A percentile compares a stretch with the other conserved stretches of the same genome.
These are phyloP conservation scores for Globisporangium heterothallicum DNA, from an alignment of 352 stramenopile species.

Conservation along the genomic window DNA sequence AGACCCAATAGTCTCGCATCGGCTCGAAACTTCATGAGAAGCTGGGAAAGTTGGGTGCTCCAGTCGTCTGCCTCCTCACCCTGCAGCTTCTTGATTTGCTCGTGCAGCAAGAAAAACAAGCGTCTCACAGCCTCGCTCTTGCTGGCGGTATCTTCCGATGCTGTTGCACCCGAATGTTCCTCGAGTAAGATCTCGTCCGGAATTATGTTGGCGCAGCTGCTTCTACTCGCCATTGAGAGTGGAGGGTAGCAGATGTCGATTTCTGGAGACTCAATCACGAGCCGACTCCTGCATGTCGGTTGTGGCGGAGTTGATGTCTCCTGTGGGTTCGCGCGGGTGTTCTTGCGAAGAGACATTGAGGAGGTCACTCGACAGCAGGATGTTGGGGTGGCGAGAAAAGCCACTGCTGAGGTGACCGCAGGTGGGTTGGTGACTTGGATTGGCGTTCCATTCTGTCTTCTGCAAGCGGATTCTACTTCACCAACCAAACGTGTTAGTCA, in stretches of 20 bases:
- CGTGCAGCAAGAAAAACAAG: constrained; percentile 9
- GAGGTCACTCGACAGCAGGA: background rate
- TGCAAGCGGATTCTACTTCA: background rate
- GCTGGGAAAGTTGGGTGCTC: constrained; percentile 1
- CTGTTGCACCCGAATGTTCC: background rate
- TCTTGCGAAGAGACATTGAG: background rate
- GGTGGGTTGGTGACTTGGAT: background rate
- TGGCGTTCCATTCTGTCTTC: background rate
- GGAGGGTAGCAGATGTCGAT: background rate
- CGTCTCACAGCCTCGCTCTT: background rate
- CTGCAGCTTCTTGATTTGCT: constrained; percentile 8
- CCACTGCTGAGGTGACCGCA: background rate
- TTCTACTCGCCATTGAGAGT: background rate
- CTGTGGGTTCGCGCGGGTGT: background rate
- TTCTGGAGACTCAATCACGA: background rate
- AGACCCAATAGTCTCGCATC: constrained; percentile 22
- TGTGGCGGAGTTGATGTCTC: background rate
- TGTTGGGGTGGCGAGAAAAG: background rate
- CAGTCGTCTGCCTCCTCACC: constrained; percentile 3
- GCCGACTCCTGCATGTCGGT: background rate
- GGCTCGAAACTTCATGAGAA: constrained; percentile 17
- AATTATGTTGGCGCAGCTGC: background rate
- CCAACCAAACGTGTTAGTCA: background rate
- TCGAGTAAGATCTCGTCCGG: background rate
- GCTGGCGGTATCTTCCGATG: background rate